Conservation (phyloP, 495 filamentous ascomycete species). For the Lophiostoma macrostomum region DNA sequence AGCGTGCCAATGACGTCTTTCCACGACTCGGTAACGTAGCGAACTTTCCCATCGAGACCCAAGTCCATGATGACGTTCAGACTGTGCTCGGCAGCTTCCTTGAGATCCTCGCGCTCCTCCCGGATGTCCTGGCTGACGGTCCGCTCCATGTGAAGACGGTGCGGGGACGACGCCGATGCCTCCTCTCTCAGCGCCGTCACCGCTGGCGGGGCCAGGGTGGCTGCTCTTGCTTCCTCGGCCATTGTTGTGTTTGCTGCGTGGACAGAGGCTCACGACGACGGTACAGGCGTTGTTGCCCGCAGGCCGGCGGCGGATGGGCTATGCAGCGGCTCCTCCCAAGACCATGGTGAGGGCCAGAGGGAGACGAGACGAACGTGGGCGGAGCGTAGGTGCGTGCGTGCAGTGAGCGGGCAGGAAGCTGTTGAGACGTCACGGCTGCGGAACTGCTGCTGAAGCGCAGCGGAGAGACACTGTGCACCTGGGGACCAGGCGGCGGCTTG, state of each 20-base stretch:
- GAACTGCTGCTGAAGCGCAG: conserved; percentile 17
- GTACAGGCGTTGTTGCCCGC: conserved; percentile 9
- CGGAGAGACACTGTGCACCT: not conserved
- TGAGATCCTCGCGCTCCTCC: conserved; percentile 84
- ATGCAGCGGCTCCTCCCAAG: conserved; percentile 17
- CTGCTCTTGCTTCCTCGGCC: conserved; percentile 25
- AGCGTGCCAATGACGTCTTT: conserved; percentile 81
- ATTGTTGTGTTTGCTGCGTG: conserved; percentile 18
- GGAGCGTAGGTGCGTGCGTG: conserved; percentile 4
- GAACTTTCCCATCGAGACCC: conserved; percentile 78
- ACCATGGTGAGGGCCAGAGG: conserved; percentile 27
- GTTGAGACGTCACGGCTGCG: not conserved
- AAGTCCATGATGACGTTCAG: conserved; percentile 94
- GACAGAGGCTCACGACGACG: conserved; percentile 8
- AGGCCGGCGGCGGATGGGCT: conserved; percentile 17
- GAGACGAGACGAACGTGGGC: not conserved
- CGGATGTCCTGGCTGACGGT: conserved; percentile 65
- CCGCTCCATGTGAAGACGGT: conserved; percentile 53
- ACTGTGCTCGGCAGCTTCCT: conserved; percentile 92
- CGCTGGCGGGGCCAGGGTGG: conserved; percentile 34
- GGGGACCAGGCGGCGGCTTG: conserved; percentile 10
- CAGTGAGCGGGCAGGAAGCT: no score
- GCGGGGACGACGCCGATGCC: conserved; percentile 46
- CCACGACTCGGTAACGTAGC: conserved; percentile 98
- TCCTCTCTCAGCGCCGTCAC: conserved; percentile 56